Evolutionary conservation across 2,329 filamentous ascomycete genomes (phyloP), one percentile per base, ranked within the genome.

Genomic region (Dendryphion nanum): DNA sequence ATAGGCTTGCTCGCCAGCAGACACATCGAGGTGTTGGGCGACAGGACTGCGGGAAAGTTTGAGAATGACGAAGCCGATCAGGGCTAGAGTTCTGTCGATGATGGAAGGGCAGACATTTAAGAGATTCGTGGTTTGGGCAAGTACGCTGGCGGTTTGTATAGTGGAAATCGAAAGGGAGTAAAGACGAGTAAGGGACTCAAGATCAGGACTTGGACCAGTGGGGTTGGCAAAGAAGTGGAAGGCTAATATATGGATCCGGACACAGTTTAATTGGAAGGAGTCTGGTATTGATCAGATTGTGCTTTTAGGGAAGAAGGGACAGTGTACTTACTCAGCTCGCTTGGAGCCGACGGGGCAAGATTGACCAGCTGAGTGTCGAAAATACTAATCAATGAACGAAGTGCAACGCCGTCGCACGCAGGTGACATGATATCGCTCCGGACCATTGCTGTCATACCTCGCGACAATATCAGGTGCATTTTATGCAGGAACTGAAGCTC

Each of bases 161-260:
- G 57, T 57, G 6, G 52, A 56, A n/a, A 63, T 45, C 31, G 60
- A 64, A 4, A 63, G 51, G 6, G 55, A 57, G 37, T 56, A 65
- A 6, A 64, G 50, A 4, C 60, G 53, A 30, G 42, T 47, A 1
- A 65, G 41, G 13, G 51, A 45, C 21, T 65, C 61, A 4, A 42
- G 37, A 38, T 63, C 58, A 7, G 51, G 55, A 12, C 42, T 44
- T 10, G 57, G 50, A 23, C 49, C 48, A 6, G 54, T 47, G 2
- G 58, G 53, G 26, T 60, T 47, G 1, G 59, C 59, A 35, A 63
- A 65, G 48, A 65, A 65, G 32, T 65, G 59, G 42, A 62, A 65
- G 10, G 59, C 51, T 35, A 63, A 47, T 6, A 65, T 49, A 30
- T 65, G 61, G 8, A 65, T 54, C 18, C 61, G 59, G 13, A 53